Base-by-base conservation (phyloP, 345 rosid genomes). In the Pseudoturritis turrita region DNA sequence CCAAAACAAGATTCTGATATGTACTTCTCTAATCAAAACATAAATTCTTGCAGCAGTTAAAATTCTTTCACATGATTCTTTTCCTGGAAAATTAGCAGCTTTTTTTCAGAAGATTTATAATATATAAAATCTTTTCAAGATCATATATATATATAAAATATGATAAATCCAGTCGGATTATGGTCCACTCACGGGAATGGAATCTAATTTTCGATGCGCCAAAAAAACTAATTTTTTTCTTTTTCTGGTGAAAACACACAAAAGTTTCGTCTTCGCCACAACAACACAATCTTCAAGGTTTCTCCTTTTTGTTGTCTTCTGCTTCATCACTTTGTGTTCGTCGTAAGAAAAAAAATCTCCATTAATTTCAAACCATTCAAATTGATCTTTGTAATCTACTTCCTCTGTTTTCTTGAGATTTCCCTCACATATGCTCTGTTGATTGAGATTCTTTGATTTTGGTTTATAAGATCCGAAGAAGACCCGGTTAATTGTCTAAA, bases 101-200 rank as follows among this genome's bases (percentile, higher is more conserved):
- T n/a, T 71, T 73, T 64, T 65, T n/a, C 36, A 50, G 25, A 36
- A 36, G 19, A 47, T 31, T 63, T 31, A 41, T 40, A 50, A 39
- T 39, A 21, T 53, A 43, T 21, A 29, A 22, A 61, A 10, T 12
- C 21, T 53, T 62, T 72, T 26, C 3, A 21, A 1, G 50, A 45
- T 41, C n/a, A 57, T 15, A 22, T 19, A 31, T 3, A n/a, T n/a
- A 39, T 7, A n/a, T 2, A 46, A 50, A 29, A 17, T 7, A 33
- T 33, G 23, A 25, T 60, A 61, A 61, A 43, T 44, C 43, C 2
- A 45, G 23, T 73, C 62, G 9, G 53, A 35, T n/a, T 62, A 61
- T 76, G 79, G 79, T 76, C 79, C 79, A 69, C 74, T 45, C 53
- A 55, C 65, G 62, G 62, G 68, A 57, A 60, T 50, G 77, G 77